Evolutionary conservation across 192 early-diverging fungal genomes (phyloP).

Genomic region (Coemansia sp.): DNA sequence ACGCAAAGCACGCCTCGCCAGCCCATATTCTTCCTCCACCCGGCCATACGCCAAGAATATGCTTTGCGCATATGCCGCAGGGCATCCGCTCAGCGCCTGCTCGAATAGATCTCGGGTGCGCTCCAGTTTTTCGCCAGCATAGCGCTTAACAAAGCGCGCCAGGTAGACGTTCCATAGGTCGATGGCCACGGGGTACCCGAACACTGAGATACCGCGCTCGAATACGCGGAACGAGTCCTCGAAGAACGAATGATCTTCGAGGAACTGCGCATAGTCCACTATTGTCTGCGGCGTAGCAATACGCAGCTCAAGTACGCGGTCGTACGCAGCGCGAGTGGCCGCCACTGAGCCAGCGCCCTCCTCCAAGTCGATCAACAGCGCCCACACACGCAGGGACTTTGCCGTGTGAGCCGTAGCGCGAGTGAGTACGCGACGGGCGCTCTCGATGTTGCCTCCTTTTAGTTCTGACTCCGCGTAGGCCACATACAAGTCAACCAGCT

Average conservation of each 20-base stretch:
- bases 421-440: constrained; percentile 81
- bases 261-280: constrained; percentile 90
- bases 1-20: constrained; percentile 88
- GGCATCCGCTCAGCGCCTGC: constrained; percentile 85
- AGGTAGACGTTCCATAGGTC: constrained; percentile 99
- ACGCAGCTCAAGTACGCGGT: constrained; percentile 88
- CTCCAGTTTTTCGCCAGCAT: constrained; percentile 86
- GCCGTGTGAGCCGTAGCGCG: constrained; percentile 85
- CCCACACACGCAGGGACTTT: constrained; percentile 90
- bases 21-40: constrained; percentile 90
- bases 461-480: constrained; percentile 92
- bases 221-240: constrained; percentile 97
- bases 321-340: constrained; percentile 81
- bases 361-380: constrained; percentile 91
- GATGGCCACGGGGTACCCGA: constrained; percentile 95
- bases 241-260: constrained; percentile 88
- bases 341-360: constrained; percentile 87
- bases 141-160: constrained; percentile 80
- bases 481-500: constrained; percentile 88
- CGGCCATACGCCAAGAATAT: constrained; percentile 90
- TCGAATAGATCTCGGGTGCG: constrained; percentile 95
- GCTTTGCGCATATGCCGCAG: constrained; percentile 82
- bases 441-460: constrained; percentile 64
- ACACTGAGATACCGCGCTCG: constrained; percentile 94
- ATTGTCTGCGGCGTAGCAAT: constrained; percentile 97